Percentiles rank a stretch among this genome's conserved stretches.
Evolutionary conservation across 1,139 yeast genomes (phyloP).

Genomic region (Geotrichum reessii): DNA sequence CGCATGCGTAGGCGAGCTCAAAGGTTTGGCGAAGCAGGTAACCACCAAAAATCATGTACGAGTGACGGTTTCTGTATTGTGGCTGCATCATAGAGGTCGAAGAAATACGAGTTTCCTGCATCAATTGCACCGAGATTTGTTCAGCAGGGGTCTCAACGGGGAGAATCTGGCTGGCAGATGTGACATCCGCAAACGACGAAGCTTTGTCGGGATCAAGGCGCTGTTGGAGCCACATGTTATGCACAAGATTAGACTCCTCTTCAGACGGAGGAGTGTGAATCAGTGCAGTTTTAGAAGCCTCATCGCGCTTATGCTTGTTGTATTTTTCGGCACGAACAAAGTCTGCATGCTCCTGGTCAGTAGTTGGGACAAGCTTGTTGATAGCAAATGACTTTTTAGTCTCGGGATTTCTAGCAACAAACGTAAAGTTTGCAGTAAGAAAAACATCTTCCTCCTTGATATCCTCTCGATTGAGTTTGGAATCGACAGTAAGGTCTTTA

Average conservation of each 20-base stretch:
- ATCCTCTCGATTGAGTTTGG: slow-evolving; percentile 37
- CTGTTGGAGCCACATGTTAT: slow-evolving; percentile 55
- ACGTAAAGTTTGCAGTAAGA: slow-evolving; percentile 84
- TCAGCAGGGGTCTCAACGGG: background rate
- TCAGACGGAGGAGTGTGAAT: slow-evolving; percentile 56
- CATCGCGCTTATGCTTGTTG: slow-evolving; percentile 74
- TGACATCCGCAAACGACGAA: slow-evolving; percentile 37
- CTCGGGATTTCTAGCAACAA: slow-evolving; percentile 88
- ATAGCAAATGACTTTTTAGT: slow-evolving; percentile 85
- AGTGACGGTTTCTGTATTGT: slow-evolving; percentile 88
- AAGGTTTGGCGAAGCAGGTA: slow-evolving; percentile 85
- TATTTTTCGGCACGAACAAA: slow-evolving; percentile 85
- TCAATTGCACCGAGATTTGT: slow-evolving; percentile 36
- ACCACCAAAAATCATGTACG: slow-evolving; percentile 93
- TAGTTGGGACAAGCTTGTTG: slow-evolving; percentile 68
- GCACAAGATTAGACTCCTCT: slow-evolving; percentile 66
- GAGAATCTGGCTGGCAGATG: slow-evolving; percentile 1
- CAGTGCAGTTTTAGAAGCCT: slow-evolving; percentile 57
- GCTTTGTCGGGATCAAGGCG: slow-evolving; percentile 38
- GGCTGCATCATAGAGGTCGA: slow-evolving; percentile 93
- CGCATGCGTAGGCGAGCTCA: slow-evolving; percentile 86
- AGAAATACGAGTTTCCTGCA: slow-evolving; percentile 64
- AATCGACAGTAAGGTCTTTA: slow-evolving; percentile 38
- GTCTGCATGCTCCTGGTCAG: slow-evolving; percentile 72
- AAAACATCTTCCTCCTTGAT: slow-evolving; percentile 50